Conservation (phyloP, 192 early-diverging fungal genomes). For the Spizellomyces punctatus region DNA sequence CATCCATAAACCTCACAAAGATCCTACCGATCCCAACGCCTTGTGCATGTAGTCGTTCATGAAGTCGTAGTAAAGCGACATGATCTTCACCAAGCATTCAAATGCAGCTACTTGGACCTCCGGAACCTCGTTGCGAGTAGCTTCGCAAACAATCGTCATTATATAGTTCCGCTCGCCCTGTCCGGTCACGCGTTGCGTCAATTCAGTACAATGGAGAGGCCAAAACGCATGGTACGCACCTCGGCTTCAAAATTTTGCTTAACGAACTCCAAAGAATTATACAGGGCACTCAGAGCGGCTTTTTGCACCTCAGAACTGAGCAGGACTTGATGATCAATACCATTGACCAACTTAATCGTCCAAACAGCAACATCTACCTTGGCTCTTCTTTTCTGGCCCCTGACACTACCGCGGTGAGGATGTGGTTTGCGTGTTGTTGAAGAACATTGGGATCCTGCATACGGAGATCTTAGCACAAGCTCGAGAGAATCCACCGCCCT, state of each 20-base stretch:
- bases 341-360: neutral
- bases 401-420: conserved; percentile 92
- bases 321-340: neutral
- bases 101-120: conserved; percentile 86
- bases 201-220: neutral
- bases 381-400: conserved; percentile 94
- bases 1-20: conserved; percentile 4
- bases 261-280: conserved; percentile 96
- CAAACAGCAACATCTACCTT: conserved; percentile 41
- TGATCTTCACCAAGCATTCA: conserved; percentile 96
- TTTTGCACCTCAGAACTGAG: conserved; percentile 79
- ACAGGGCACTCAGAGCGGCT: conserved; percentile 86
- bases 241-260: conserved; percentile 91
- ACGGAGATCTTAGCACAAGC: neutral
- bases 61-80: conserved; percentile 94
- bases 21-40: conserved; percentile 85
- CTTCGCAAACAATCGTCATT: conserved; percentile 97
- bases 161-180: conserved; percentile 95
- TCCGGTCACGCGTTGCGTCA: neutral
- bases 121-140: conserved; percentile 66
- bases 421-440: conserved; percentile 79
- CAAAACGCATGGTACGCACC: conserved; percentile 40
- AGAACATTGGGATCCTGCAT: conserved; percentile 77
- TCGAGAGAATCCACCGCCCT: neutral
- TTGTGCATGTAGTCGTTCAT: conserved; percentile 98